Conservation (phyloP, 305 asterid species). For the Fraxinus paxiana region DNA sequence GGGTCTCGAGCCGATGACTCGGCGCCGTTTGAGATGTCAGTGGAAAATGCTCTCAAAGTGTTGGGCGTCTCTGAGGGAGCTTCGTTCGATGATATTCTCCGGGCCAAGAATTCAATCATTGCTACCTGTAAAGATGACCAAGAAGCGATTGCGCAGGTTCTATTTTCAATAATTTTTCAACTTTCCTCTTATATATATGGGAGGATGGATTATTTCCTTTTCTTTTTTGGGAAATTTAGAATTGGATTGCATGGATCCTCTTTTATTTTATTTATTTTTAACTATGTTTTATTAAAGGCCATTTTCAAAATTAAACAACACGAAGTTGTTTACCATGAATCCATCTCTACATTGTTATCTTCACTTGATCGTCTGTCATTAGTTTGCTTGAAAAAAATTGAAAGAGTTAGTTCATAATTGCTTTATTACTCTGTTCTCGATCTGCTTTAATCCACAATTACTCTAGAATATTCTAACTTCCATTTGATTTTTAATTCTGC, state of each 20-base stretch:
- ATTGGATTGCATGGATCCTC: constrained; percentile 8
- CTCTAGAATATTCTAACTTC: not conserved
- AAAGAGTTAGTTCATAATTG: not conserved
- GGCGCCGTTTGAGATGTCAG: constrained; percentile 90
- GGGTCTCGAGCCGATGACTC: constrained; percentile 93
- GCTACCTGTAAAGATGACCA: constrained; percentile 76
- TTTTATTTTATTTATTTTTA: not conserved
- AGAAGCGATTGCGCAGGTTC: constrained; percentile 61
- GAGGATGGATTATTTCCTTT: not conserved
- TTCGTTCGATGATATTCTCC: constrained; percentile 82
- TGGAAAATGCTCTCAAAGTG: constrained; percentile 82
- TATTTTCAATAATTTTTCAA: not conserved
- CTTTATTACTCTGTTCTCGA: constrained; percentile 3
- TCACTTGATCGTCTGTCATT: not conserved
- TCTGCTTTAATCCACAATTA: not conserved
- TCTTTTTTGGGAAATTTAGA: constrained; percentile 9
- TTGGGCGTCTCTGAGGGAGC: constrained; percentile 90
- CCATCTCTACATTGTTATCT: not conserved
- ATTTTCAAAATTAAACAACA: not conserved
- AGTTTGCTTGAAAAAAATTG: not conserved
- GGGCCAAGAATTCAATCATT: constrained; percentile 73
- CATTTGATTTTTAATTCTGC: not conserved
- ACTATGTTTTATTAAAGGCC: not conserved
- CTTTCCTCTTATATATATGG: not conserved
- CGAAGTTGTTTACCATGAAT: not conserved